Percentiles rank a stretch among this genome's conserved stretches.
phyloP scores from a whole-genome alignment of 2,329 filamentous ascomycete genomes.

The Paramyrothecium roridum region DNA sequence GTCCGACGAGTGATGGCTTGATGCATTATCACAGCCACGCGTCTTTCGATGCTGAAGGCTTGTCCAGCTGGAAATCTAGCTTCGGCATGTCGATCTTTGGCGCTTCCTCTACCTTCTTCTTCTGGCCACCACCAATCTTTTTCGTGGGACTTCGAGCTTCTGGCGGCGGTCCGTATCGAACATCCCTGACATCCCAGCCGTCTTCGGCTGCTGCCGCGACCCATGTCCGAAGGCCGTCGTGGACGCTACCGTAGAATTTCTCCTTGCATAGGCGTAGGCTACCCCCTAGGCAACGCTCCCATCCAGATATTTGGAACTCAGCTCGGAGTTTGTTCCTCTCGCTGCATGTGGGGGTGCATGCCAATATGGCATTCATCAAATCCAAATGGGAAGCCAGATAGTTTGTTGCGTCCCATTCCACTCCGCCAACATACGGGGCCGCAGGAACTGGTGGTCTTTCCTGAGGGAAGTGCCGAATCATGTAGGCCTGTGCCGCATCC shows the following conservation, averaged over 20 bases:
- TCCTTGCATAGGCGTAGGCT: constrained; percentile 91
- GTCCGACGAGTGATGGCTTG: too few relatives aligned
- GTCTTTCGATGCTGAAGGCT: constrained; percentile 21
- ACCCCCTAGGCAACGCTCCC: constrained; percentile 84
- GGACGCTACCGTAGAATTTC: constrained; percentile 92
- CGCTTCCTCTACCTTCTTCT: constrained; percentile 50
- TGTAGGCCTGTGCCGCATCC: constrained; percentile 54
- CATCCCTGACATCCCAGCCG: constrained; percentile 79
- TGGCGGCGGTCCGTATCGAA: constrained; percentile 65
- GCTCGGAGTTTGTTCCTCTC: constrained; percentile 77
- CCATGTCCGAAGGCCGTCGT: constrained; percentile 87
- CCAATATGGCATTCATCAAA: constrained; percentile 85
- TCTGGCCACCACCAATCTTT: constrained; percentile 27
- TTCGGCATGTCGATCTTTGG: constrained; percentile 61
- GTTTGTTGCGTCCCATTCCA: constrained; percentile 98
- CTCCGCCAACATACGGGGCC: constrained; percentile 92
- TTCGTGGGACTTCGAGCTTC: constrained; percentile 26
- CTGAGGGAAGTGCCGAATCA: constrained; percentile 73
- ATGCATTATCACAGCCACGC: constrained; percentile 22
- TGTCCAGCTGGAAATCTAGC: constrained; percentile 46
- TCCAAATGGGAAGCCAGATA: constrained; percentile 92
- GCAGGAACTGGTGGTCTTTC: constrained; percentile 88
- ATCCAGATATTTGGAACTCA: constrained; percentile 78
- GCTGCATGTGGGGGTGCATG: constrained; percentile 66
- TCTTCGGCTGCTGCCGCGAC: constrained; percentile 84